These are phyloP conservation scores for Blastosporella zonata DNA, from an alignment of 1,284 basidiomycete species.

Conservation along the genomic window DNA sequence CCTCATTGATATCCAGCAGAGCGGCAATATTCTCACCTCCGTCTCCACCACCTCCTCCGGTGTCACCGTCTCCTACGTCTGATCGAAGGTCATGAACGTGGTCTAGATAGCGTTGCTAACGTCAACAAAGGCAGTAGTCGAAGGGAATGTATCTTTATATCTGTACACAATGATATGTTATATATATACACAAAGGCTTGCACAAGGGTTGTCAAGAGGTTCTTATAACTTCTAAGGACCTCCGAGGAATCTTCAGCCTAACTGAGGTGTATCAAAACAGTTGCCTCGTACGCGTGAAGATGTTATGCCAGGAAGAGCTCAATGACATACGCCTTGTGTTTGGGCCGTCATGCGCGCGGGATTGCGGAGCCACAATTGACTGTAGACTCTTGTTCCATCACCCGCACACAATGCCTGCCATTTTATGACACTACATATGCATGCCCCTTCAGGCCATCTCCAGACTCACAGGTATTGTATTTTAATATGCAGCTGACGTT, in stretches of 20 bases:
- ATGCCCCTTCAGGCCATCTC: slow-evolving; percentile 81
- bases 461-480: slow-evolving; percentile 61
- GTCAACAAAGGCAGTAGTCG: too few species aligned
- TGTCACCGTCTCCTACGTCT: slow-evolving; percentile 26
- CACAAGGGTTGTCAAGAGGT: too few species aligned
- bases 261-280: too few species aligned
- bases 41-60: slow-evolving; percentile 19
- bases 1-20: slow-evolving; percentile 32
- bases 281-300: too few species aligned
- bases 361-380: slow-evolving; percentile 3
- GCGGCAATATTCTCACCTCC: slow-evolving; percentile 24
- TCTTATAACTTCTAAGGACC: too few species aligned
- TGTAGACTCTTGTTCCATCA: slow-evolving; percentile 1
- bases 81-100: background rate
- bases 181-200: too few species aligned
- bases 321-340: slow-evolving; percentile 27
- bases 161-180: too few species aligned
- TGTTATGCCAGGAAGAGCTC: slow-evolving; percentile 70
- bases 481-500: slow-evolving; percentile 10
- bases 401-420: slow-evolving; percentile 33
- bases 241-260: too few species aligned
- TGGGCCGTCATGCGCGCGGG: slow-evolving; percentile 12
- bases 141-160: too few species aligned
- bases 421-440: slow-evolving; percentile 78
- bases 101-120: too few species aligned